These are phyloP conservation scores for Cyclanthera cordifolia DNA, from an alignment of 306 rosid species.

Conservation along the genomic window DNA sequence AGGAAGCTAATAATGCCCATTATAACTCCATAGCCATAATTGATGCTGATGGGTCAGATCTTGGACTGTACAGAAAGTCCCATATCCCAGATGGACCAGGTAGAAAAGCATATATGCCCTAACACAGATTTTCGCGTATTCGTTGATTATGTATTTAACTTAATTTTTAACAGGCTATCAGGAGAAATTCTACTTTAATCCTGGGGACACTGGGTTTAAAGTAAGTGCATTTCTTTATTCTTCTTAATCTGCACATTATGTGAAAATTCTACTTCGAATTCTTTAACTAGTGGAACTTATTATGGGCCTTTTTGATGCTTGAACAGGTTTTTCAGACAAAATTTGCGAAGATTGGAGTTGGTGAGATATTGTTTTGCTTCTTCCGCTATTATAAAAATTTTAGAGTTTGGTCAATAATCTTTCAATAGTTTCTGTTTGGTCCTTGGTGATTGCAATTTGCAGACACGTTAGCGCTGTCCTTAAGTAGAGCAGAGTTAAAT, in stretches of 20 bases:
- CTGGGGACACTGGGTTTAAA: slow-evolving; percentile 97
- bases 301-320: slow-evolving; percentile 19
- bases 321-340: slow-evolving; percentile 83
- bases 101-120: slow-evolving; percentile 16
- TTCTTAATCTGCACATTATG: neutral
- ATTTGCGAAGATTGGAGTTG: slow-evolving; percentile 81
- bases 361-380: slow-evolving; percentile 34
- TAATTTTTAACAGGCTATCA: slow-evolving; percentile 58
- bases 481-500: neutral
- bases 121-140: neutral
- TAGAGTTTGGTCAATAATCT: neutral
- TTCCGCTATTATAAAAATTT: neutral
- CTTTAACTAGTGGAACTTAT: slow-evolving; percentile 3
- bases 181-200: slow-evolving; percentile 95
- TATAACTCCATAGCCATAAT: slow-evolving; percentile 78
- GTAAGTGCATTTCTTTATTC: slow-evolving; percentile 28
- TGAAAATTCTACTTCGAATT: slow-evolving; percentile 10
- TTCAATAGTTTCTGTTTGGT: neutral
- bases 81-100: slow-evolving; percentile 98
- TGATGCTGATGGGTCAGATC: slow-evolving; percentile 92
- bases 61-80: slow-evolving; percentile 89
- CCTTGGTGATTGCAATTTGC: neutral
- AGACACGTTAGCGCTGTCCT: neutral
- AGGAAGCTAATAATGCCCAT: slow-evolving; percentile 95
- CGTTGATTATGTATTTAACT: neutral